A percentile compares a stretch with the other conserved stretches of the same genome.
phyloP scores from a whole-genome alignment of 2,329 filamentous ascomycete genomes.

The Diaporthe citri region DNA sequence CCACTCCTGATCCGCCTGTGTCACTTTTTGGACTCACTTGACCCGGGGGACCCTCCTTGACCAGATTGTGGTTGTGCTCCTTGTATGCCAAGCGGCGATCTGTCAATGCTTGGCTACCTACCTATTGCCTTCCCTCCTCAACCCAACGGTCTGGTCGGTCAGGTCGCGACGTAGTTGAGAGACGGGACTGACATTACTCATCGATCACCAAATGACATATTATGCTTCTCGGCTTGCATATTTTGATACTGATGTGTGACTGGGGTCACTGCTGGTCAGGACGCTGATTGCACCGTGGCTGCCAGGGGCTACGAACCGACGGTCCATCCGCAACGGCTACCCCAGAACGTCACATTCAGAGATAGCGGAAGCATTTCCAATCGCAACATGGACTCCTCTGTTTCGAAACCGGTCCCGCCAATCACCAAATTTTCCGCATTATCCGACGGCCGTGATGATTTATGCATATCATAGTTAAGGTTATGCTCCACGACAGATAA shows the following conservation, averaged over 20 bases:
- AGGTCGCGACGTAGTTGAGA: neutral
- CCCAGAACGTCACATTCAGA: slow-evolving; percentile 19
- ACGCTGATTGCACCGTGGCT: neutral
- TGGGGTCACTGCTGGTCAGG: neutral
- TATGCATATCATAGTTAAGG: slow-evolving; percentile 24
- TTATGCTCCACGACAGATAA: slow-evolving; percentile 16
- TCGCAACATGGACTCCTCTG: slow-evolving; percentile 1
- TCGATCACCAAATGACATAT: neutral
- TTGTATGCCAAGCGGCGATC: neutral
- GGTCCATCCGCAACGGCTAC: slow-evolving; percentile 8
- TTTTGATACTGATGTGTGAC: slow-evolving; percentile 20
- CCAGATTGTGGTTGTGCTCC: neutral
- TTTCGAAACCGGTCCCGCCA: slow-evolving; percentile 14
- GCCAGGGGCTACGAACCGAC: neutral
- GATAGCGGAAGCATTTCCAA: slow-evolving; percentile 7
- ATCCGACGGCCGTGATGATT: neutral
- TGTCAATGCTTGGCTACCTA: neutral
- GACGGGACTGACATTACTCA: neutral
- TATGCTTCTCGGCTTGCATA: slow-evolving; percentile 19
- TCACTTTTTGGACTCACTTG: neutral
- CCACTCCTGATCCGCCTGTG: neutral
- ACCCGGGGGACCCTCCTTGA: neutral
- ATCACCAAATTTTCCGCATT: neutral
- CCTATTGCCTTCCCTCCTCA: neutral
- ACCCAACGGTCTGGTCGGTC: neutral